phyloP scores from a whole-genome alignment of 2,329 filamentous ascomycete genomes.

The Ceratocystis variospora region DNA sequence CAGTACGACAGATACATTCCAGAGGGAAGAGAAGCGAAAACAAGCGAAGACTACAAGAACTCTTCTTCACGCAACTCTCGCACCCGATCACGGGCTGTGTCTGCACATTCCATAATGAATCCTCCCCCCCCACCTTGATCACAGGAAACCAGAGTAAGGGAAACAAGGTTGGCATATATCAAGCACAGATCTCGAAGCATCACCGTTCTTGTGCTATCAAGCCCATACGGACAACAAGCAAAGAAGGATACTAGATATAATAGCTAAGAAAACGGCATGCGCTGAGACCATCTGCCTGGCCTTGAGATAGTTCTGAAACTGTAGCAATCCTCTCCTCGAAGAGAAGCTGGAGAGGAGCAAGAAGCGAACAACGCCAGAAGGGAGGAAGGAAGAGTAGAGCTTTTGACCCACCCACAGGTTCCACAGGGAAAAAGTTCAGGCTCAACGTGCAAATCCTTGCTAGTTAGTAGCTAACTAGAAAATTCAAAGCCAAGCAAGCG shows the following conservation, averaged over 20 bases:
- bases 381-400: neutral
- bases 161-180: neutral
- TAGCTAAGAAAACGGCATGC: neutral
- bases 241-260: neutral
- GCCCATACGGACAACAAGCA: neutral
- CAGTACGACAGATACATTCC: neutral
- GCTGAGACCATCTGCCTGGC: slow-evolving; percentile 1
- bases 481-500: neutral
- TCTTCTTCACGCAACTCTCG: neutral
- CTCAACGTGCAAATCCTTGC: neutral
- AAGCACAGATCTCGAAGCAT: neutral
- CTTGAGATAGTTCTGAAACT: neutral
- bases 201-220: neutral
- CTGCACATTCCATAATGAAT: neutral
- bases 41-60: neutral
- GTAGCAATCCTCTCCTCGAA: neutral
- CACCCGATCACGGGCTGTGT: too few relatives aligned
- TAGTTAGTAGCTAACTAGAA: too few relatives aligned
- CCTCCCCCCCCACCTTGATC: neutral
- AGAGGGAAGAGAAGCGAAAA: neutral
- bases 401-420: neutral
- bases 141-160: neutral
- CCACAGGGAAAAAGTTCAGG: neutral
- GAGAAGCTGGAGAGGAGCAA: neutral
- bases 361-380: neutral